Evolutionary conservation across 345 rosid species (phyloP).

Genomic region (Brassica juncea): DNA sequence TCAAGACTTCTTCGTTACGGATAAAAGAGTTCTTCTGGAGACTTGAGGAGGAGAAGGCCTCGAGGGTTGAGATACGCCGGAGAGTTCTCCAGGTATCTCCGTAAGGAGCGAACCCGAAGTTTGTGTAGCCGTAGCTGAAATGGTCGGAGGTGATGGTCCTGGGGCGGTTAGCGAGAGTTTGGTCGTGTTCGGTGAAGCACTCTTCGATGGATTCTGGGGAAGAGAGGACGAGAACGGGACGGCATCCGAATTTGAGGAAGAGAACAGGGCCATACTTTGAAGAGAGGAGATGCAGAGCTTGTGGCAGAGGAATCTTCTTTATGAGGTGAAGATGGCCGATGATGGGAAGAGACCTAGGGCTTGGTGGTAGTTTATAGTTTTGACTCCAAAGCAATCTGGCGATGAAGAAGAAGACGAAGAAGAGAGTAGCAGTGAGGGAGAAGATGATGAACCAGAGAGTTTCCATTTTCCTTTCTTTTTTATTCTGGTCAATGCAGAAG

Average conservation of each 20-base stretch:
- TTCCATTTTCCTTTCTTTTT: not conserved
- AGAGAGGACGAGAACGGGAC: constrained; percentile 47
- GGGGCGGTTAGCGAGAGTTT: constrained; percentile 55
- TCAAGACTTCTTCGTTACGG: constrained; percentile 36
- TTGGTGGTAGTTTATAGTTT: constrained; percentile 41
- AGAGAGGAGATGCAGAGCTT: constrained; percentile 40
- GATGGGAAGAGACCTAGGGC: constrained; percentile 50
- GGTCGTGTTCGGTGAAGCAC: constrained; percentile 61
- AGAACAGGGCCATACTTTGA: constrained; percentile 46
- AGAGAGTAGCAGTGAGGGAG: not conserved
- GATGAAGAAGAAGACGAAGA: not conserved
- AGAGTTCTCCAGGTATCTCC: constrained; percentile 62
- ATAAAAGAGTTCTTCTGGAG: constrained; percentile 34
- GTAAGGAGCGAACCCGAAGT: constrained; percentile 40
- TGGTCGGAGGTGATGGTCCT: constrained; percentile 35
- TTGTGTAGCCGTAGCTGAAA: constrained; percentile 48
- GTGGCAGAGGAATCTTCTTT: constrained; percentile 47
- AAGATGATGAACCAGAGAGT: constrained; percentile 25
- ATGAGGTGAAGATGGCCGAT: constrained; percentile 58
- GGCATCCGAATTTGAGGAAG: constrained; percentile 49
- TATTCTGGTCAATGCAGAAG: not conserved
- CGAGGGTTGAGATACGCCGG: constrained; percentile 46
- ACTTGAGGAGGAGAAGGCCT: constrained; percentile 47
- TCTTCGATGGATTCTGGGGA: constrained; percentile 47
- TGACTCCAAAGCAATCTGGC: not conserved